Base-by-base conservation (phyloP, 306 rosid genomes). In the Biancaea sappan region DNA sequence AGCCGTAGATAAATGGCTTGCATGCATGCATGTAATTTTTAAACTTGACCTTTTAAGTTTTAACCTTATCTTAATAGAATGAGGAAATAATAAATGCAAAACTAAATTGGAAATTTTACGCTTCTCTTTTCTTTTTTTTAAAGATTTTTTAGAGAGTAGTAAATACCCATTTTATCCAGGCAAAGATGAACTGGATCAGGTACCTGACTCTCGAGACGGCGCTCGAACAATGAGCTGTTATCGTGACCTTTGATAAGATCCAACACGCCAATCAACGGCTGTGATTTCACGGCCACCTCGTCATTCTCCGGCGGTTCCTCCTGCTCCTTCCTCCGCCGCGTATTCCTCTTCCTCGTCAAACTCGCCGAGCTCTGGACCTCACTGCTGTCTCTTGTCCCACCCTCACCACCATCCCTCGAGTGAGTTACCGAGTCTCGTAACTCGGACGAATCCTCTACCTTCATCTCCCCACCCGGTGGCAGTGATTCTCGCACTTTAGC, bases 341-440 rank as follows among this genome's bases (percentile, higher is more conserved):
- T 32, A 35, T 77, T 85, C 74, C 82, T 73, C 74, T 48, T 85
- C 32, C 84, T 52, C 34, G 96, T 82, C 69, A 92, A 80, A 31
- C 96, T 92, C 52, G 91, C 90, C 18, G 93, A 92, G 82, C 96
- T 92, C 38, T 92, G 96, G 50, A 88, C 96, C 48, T 88, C 97
- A 50, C 97, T 83, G 64, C 96, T 92, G 70, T 84, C 96, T 26
- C 88, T 76, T 62, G 84, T 71, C 66, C 69, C 87, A 32, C 83
- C 88, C 59, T 75, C 60, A 25, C 60, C 64, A 28, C 40, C 64
- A 28, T 28, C 88, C 56, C 64, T 57, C 64, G 93, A 86, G 43
- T 78, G 87, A 63, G 87, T 87, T 84, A 80, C 86, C 68, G 91
- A 89, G 80, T 84, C 91, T 4, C 84, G 78, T 28, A 85, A 83